Conservation (phyloP, 441 rosid genomes). For the Populus tomentosa region DNA sequence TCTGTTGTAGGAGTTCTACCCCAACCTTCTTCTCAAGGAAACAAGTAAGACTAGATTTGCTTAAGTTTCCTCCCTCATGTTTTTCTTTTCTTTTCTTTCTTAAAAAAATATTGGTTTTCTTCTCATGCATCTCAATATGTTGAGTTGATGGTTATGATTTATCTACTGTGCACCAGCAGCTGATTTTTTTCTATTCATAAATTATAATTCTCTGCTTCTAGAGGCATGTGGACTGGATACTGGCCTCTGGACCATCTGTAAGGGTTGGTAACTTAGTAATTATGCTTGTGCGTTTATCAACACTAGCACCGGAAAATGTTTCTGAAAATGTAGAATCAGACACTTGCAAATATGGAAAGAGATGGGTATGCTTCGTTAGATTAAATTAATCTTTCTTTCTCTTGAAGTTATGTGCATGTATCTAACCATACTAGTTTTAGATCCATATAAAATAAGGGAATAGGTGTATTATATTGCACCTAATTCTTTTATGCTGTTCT, state of each 20-base stretch:
- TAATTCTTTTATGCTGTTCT: slow-evolving; percentile 9
- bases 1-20: slow-evolving; percentile 68
- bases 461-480: background rate
- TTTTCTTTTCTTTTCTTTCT: background rate
- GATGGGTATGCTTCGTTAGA: background rate
- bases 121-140: slow-evolving; percentile 14
- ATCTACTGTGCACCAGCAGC: background rate
- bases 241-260: slow-evolving; percentile 5
- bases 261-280: slow-evolving; percentile 1
- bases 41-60: slow-evolving; percentile 37
- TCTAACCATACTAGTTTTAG: background rate
- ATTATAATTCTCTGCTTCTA: background rate
- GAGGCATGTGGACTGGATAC: slow-evolving; percentile 1
- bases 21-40: slow-evolving; percentile 50
- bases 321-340: background rate
- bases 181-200: background rate
- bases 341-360: background rate
- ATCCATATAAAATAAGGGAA: background rate
- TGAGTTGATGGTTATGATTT: slow-evolving; percentile 1
- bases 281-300: background rate
- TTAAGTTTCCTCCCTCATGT: background rate
- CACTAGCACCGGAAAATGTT: background rate
- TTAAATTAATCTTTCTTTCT: background rate
- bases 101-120: slow-evolving; percentile 3
- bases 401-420: background rate